Percentiles rank a stretch among this genome's conserved stretches.
phyloP scores from a whole-genome alignment of 1,284 basidiomycete genomes.

The Stygiomarasmius scandens region DNA sequence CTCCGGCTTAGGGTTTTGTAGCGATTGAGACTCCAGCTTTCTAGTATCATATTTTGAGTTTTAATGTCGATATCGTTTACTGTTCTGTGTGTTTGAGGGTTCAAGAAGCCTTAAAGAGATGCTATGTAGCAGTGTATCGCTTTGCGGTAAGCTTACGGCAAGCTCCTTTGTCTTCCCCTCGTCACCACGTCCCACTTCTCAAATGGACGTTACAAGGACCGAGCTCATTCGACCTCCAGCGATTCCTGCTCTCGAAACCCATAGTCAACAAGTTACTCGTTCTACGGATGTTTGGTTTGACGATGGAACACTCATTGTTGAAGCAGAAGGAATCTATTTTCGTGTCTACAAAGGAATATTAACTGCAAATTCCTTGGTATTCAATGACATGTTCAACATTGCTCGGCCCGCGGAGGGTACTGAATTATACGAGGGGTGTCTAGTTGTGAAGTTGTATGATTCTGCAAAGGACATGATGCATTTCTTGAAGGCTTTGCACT shows the following conservation, averaged over 20 bases:
- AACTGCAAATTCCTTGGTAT: constrained; percentile 27
- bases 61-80: no score
- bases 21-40: no score
- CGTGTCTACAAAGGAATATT: constrained; percentile 29
- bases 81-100: no score
- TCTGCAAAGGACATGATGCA: constrained; percentile 9
- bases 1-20: no score
- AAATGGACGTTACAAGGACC: background rate
- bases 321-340: constrained; percentile 24
- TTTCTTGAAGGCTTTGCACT: constrained; percentile 14
- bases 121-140: no score
- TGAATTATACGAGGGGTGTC: constrained; percentile 23
- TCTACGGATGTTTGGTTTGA: constrained; percentile 22
- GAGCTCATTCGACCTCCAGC: background rate
- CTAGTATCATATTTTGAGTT: no score
- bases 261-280: background rate
- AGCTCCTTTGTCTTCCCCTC: no score
- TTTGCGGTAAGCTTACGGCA: no score
- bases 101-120: no score
- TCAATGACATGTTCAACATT: constrained; percentile 28
- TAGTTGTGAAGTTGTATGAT: constrained; percentile 28
- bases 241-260: background rate
- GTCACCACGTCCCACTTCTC: no score
- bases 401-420: constrained; percentile 23
- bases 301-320: constrained; percentile 30